Percentiles rank a stretch among this genome's conserved stretches.
Conservation (phyloP, 805 yeast species). For the Priceomyces melissophilus region DNA sequence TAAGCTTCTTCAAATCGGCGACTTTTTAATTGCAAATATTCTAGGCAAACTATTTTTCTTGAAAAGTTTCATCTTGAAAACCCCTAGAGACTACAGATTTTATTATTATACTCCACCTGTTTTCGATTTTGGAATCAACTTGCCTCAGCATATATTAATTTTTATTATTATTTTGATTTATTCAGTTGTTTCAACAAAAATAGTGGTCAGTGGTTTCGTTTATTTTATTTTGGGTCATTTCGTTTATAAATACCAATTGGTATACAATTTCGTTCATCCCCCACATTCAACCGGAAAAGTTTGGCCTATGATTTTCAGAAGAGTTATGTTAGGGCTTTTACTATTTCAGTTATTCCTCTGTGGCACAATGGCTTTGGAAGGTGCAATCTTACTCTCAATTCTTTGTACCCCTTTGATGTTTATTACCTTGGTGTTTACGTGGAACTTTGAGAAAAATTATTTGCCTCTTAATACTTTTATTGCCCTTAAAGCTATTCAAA, state of each 20-base stretch:
- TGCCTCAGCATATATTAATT: conserved; percentile 60
- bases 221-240: conserved; percentile 56
- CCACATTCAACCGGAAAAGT: conserved; percentile 66
- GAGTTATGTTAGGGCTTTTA: conserved; percentile 53
- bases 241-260: conserved; percentile 59
- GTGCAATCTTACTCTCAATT: conserved; percentile 48
- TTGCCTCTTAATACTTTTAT: conserved; percentile 52
- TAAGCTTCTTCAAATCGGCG: conserved; percentile 53
- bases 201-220: conserved; percentile 54
- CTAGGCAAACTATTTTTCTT: conserved; percentile 36
- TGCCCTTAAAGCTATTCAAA: conserved; percentile 56
- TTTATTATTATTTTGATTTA: conserved; percentile 57
- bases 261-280: conserved; percentile 60
- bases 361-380: conserved; percentile 60
- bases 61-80: conserved; percentile 37
- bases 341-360: conserved; percentile 61
- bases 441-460: conserved; percentile 53
- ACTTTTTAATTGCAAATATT: conserved; percentile 43
- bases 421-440: conserved; percentile 41
- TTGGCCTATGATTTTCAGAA: conserved; percentile 60
- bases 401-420: conserved; percentile 49
- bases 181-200: conserved; percentile 59
- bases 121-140: conserved; percentile 57
- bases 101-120: conserved; percentile 55
- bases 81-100: conserved; percentile 51